These are phyloP conservation scores for Rhipidocladum racemiflorum DNA, from an alignment of 176 grass and related monocot genomes.

Conservation along the genomic window DNA sequence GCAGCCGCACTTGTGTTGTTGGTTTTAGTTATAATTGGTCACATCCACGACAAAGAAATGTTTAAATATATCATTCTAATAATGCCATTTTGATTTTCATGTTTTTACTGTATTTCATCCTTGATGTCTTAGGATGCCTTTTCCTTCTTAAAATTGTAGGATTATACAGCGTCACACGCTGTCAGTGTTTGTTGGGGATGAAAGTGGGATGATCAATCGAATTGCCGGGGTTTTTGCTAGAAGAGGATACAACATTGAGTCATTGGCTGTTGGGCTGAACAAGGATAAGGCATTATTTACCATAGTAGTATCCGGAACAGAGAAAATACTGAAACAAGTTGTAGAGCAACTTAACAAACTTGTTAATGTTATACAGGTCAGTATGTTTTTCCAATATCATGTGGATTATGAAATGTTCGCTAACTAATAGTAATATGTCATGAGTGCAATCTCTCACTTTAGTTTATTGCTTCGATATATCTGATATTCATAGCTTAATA, in stretches of 20 bases:
- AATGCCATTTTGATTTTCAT: background rate
- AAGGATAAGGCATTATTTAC: constrained; percentile 76
- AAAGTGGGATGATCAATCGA: constrained; percentile 85
- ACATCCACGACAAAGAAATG: background rate
- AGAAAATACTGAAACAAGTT: constrained; percentile 65
- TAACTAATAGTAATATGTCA: background rate
- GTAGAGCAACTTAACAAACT: constrained; percentile 75
- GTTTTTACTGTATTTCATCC: background rate
- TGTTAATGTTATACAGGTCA: constrained; percentile 77
- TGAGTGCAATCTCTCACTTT: background rate
- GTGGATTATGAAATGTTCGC: background rate
- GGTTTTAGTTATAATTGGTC: background rate
- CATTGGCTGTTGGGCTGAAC: constrained; percentile 74
- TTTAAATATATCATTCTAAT: background rate
- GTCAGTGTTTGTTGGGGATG: constrained; percentile 81
- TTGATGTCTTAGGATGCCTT: background rate
- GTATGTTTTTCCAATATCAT: background rate
- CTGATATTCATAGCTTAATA: background rate
- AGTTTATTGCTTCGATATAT: background rate
- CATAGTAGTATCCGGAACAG: constrained; percentile 68
- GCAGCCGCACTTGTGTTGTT: background rate
- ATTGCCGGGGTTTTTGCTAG: constrained; percentile 81
- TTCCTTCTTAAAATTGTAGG: constrained; percentile 6
- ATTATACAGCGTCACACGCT: constrained; percentile 55
- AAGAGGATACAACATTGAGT: constrained; percentile 78